Evolutionary conservation across 108 stramenopile species (phyloP).

Genomic region (Bacterosira constricta): DNA sequence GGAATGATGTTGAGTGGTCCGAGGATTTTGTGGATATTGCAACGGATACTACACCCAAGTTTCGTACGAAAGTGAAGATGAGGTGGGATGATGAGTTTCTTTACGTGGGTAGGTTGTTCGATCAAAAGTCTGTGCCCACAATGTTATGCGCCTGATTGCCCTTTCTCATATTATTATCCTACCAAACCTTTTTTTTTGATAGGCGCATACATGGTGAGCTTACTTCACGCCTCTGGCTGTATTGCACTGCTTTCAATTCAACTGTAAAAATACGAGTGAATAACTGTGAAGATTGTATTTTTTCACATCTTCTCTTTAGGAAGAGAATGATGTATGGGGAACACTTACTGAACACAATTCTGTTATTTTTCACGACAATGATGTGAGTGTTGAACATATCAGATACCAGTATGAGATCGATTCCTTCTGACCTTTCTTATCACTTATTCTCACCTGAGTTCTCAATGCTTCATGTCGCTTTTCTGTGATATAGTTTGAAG

Average conservation of each 20-base stretch:
- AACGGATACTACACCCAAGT: conserved; percentile 39
- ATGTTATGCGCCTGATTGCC: neutral
- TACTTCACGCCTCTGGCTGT: too few relatives aligned
- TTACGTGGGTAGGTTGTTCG: conserved; percentile 69
- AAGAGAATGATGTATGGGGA: conserved; percentile 51
- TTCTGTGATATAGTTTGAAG: conserved; percentile 84
- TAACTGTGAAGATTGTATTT: too few relatives aligned
- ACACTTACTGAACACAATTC: conserved; percentile 69
- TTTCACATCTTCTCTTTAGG: neutral
- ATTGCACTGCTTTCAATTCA: too few relatives aligned
- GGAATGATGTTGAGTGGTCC: conserved; percentile 71
- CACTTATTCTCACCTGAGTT: too few relatives aligned
- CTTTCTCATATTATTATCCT: conserved; percentile 30
- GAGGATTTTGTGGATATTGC: conserved; percentile 84
- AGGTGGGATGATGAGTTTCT: conserved; percentile 82
- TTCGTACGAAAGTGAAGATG: conserved; percentile 75
- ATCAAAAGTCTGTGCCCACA: neutral
- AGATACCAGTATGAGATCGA: too few relatives aligned
- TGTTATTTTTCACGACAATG: conserved; percentile 80
- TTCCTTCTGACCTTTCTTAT: too few relatives aligned
- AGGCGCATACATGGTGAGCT: conserved; percentile 7
- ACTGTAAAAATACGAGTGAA: too few relatives aligned
- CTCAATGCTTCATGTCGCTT: too few relatives aligned
- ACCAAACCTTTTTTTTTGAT: conserved; percentile 38
- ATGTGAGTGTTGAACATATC: conserved; percentile 36